Evolutionary conservation across 345 rosid species (phyloP).

Genomic region (Eucalyptus cloeziana): DNA sequence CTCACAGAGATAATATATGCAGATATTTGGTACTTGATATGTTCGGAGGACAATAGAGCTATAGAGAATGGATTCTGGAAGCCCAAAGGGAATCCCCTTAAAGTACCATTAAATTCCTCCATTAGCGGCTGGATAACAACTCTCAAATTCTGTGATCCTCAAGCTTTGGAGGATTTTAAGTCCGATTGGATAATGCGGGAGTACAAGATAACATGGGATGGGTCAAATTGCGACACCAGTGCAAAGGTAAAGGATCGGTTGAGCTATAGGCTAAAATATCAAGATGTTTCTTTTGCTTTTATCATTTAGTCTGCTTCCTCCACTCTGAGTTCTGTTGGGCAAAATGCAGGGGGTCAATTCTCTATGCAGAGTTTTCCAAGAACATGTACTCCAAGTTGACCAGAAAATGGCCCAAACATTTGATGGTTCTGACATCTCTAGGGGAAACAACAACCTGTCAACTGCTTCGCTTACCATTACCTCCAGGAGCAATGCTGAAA

Average conservation of each 20-base stretch:
- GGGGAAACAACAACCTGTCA: not conserved
- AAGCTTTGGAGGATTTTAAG: not conserved
- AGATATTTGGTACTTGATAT: not conserved
- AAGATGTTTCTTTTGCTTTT: not conserved
- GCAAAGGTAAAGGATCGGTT: not conserved
- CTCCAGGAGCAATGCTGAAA: not conserved
- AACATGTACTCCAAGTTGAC: not conserved
- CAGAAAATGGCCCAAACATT: not conserved
- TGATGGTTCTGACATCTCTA: not conserved
- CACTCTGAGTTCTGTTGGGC: not conserved
- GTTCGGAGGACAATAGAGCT: not conserved
- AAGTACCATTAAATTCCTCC: not conserved
- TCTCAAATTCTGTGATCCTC: not conserved
- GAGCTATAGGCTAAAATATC: not conserved
- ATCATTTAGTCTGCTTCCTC: not conserved
- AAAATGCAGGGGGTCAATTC: not conserved
- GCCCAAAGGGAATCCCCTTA: not conserved
- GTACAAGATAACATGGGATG: not conserved
- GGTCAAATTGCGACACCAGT: not conserved
- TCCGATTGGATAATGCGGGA: not conserved
- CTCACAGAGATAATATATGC: not conserved
- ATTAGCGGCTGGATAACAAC: constrained; percentile 1
- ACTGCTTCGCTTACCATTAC: not conserved
- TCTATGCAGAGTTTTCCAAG: not conserved
- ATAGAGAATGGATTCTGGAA: not conserved